Evolutionary conservation across 208 protist species (phyloP).

Genomic region (Crithidia expoeki): DNA sequence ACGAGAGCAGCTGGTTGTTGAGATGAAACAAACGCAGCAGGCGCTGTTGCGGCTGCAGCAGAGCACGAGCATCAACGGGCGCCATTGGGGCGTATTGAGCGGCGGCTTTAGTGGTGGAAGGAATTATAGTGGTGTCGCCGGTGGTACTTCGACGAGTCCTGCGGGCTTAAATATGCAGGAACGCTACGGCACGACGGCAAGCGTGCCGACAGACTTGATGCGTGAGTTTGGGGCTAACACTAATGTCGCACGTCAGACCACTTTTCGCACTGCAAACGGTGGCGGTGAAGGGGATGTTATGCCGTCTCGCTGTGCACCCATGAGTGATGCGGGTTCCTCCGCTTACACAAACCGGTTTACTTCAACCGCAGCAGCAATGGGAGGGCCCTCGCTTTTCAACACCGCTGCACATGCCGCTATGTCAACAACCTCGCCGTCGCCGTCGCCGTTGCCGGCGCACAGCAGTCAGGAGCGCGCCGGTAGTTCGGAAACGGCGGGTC

Average conservation of each 20-base stretch:
- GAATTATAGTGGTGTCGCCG: background rate
- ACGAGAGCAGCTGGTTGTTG: conserved; percentile 61
- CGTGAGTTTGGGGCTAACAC: conserved; percentile 28
- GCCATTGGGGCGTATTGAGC: conserved; percentile 60
- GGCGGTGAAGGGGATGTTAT: background rate
- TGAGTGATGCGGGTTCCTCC: background rate
- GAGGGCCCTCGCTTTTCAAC: background rate
- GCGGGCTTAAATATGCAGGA: conserved; percentile 12
- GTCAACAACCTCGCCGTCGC: too few relatives aligned
- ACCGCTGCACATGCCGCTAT: background rate
- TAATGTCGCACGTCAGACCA: background rate
- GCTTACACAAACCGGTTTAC: too few relatives aligned
- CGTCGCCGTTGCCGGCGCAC: conserved; percentile 16
- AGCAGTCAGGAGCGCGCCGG: conserved; percentile 35
- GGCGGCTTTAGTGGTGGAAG: background rate
- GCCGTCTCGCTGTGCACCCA: background rate
- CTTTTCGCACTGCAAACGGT: background rate
- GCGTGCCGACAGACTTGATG: conserved; percentile 23
- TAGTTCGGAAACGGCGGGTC: conserved; percentile 30
- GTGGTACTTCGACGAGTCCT: background rate
- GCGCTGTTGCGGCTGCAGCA: conserved; percentile 84
- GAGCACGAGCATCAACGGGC: conserved; percentile 71
- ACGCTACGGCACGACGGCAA: background rate
- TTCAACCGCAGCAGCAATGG: background rate
- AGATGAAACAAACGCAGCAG: conserved; percentile 79